Percentiles rank a stretch among this genome's conserved stretches.
phyloP scores from a whole-genome alignment of 148 eudicot genomes.

The Tetragonia tetragonoides region DNA sequence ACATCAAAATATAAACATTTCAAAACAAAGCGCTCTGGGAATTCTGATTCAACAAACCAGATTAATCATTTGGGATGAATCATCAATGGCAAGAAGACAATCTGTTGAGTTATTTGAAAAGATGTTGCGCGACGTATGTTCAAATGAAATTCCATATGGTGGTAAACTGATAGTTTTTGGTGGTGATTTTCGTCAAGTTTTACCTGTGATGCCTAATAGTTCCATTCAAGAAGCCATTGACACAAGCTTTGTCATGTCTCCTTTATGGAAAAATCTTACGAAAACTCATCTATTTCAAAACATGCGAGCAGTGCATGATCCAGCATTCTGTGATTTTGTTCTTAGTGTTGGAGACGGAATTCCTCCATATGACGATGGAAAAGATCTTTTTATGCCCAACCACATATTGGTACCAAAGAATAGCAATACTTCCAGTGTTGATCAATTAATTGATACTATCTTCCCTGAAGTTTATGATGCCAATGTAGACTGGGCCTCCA shows the following conservation, averaged over 20 bases:
- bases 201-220: background rate
- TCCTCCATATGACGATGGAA: background rate
- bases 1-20: background rate
- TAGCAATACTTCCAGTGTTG: background rate
- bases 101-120: constrained; percentile 3
- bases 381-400: background rate
- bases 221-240: background rate
- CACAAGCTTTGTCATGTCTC: background rate
- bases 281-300: background rate
- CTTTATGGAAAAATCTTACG: background rate
- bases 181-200: constrained; percentile 7
- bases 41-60: background rate
- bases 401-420: background rate
- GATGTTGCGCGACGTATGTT: background rate
- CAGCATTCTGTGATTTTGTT: background rate
- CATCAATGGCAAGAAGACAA: background rate
- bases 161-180: constrained; percentile 8
- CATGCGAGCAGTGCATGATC: constrained; percentile 2
- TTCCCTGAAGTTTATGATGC: background rate
- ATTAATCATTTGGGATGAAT: constrained; percentile 10
- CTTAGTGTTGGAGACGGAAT: background rate
- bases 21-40: background rate
- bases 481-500: background rate
- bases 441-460: background rate
- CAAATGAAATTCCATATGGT: background rate